Percentiles rank a stretch among this genome's conserved stretches.
These are phyloP conservation scores for Yamadazyma sp. DNA, from an alignment of 805 yeast genomes.

Conservation along the genomic window DNA sequence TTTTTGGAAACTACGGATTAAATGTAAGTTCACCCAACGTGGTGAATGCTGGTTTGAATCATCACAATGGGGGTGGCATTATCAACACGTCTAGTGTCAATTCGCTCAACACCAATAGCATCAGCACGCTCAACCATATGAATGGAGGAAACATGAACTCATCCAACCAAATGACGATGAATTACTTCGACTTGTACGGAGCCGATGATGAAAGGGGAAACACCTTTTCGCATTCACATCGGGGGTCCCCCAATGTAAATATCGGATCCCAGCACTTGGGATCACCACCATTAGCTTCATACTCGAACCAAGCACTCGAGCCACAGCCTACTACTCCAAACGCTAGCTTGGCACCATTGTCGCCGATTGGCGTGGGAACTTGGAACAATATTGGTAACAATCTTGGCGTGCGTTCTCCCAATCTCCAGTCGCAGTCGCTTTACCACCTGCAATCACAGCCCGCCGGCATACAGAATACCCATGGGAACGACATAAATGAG, in stretches of 20 bases:
- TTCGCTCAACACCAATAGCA: neutral
- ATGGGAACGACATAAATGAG: neutral
- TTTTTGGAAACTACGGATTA: neutral
- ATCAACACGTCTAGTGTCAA: neutral
- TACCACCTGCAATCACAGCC: conserved; percentile 10
- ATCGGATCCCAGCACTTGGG: neutral
- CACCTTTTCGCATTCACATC: neutral
- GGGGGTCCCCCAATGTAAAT: neutral
- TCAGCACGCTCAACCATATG: no score
- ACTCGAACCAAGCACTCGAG: neutral
- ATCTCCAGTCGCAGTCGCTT: conserved; percentile 5
- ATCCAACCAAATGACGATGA: no score
- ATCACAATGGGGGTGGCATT: neutral
- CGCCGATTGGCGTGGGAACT: neutral
- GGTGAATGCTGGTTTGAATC: neutral
- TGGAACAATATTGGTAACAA: no score
- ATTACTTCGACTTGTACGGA: neutral
- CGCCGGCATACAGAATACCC: neutral
- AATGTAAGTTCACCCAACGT: conserved; percentile 3
- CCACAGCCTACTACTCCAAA: neutral
- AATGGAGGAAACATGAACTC: no score
- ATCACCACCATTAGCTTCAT: neutral
- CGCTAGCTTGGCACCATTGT: neutral
- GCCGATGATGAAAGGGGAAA: conserved; percentile 1
- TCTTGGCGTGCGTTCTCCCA: conserved; percentile 6